Base-by-base conservation (phyloP, 139 green algal genomes). In the Medakamo hakoo region DNA sequence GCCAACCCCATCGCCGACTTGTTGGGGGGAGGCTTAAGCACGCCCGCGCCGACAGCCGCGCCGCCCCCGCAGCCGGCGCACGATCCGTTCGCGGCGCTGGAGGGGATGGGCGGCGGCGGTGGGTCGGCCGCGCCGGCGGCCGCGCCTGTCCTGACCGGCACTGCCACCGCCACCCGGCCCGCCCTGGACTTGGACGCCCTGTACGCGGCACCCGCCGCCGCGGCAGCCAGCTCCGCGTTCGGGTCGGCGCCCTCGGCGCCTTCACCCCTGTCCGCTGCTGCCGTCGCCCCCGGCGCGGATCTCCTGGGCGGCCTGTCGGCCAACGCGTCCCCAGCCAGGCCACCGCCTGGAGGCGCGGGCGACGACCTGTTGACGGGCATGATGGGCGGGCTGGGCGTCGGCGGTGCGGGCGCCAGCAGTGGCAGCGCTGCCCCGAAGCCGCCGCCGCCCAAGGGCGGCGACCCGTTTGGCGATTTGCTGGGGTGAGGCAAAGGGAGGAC, bases 401-500 rank as follows among this genome's bases (percentile, higher is more conserved):
- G 31, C 9, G n/a, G 59, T 27, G 22, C 4, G 4, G 59, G 32
- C 26, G 30, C 14, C 26, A 18, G 31, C 30, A n/a, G 22, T 64
- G 59, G 31, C 9, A n/a, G 23, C 19, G 22, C 16, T 64, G 23
- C 30, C 27, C 5, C 20, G 5, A 20, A 4, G 3, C 19, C 62
- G n/a, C 27, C 62, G 21, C 25, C 62, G 55, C 26, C 25, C 62
- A 55, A 23, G 19, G 62, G 3, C 30, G 28, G 2, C 20, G 65
- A 70, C n/a, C 70, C 70, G 2, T 76, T 76, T 68, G 70, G 64
- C 3, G 59, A 71, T 32, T 29, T 76, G 60, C 59, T 76, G 30
- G 60, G 70, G 4, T 76, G 40, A 52, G 16, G 40, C 9, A n/a
- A n/a, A 52, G 40, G 9, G 40, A 52, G 9, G 9, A 52, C 16